Evolutionary conservation across 2,329 filamentous ascomycete species (phyloP).

Genomic region (Claviceps digitariae): DNA sequence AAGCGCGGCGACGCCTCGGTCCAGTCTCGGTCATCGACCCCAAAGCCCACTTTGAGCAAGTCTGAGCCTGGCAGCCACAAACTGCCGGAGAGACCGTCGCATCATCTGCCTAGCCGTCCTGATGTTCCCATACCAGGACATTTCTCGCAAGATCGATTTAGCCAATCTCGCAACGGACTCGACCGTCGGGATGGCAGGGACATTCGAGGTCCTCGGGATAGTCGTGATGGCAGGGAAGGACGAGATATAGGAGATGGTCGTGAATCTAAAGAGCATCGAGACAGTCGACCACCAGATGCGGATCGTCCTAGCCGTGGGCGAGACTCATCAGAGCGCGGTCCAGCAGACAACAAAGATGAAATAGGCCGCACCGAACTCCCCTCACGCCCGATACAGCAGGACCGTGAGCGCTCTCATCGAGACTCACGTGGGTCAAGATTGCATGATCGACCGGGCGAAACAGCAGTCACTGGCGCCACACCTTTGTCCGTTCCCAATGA

Average conservation of each 20-base stretch:
- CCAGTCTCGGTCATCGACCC: slow-evolving; percentile 15
- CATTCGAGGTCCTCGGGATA: slow-evolving; percentile 11
- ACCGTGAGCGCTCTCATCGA: slow-evolving; percentile 26
- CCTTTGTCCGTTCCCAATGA: slow-evolving; percentile 20
- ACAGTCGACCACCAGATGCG: slow-evolving; percentile 25
- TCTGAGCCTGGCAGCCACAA: slow-evolving; percentile 20
- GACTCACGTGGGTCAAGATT: slow-evolving; percentile 15
- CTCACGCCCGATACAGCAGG: slow-evolving; percentile 26
- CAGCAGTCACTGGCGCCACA: slow-evolving; percentile 15
- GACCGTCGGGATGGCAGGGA: slow-evolving; percentile 27
- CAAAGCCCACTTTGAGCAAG: slow-evolving; percentile 14
- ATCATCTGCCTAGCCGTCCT: slow-evolving; percentile 41
- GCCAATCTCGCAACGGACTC: slow-evolving; percentile 25
- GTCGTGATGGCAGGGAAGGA: slow-evolving; percentile 15
- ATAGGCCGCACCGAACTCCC: slow-evolving; percentile 16
- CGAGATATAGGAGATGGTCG: slow-evolving; percentile 26
- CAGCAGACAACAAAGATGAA: slow-evolving; percentile 20
- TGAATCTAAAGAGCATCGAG: slow-evolving; percentile 21
- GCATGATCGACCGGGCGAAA: slow-evolving; percentile 17
- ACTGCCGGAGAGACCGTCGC: slow-evolving; percentile 23
- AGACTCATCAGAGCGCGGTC: slow-evolving; percentile 31
- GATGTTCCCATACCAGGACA: slow-evolving; percentile 41
- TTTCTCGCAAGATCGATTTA: slow-evolving; percentile 31
- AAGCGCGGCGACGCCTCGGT: slow-evolving; percentile 13
- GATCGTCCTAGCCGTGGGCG: slow-evolving; percentile 27